Conservation (phyloP, 106 monocot species). For the Dioscorea alata region DNA sequence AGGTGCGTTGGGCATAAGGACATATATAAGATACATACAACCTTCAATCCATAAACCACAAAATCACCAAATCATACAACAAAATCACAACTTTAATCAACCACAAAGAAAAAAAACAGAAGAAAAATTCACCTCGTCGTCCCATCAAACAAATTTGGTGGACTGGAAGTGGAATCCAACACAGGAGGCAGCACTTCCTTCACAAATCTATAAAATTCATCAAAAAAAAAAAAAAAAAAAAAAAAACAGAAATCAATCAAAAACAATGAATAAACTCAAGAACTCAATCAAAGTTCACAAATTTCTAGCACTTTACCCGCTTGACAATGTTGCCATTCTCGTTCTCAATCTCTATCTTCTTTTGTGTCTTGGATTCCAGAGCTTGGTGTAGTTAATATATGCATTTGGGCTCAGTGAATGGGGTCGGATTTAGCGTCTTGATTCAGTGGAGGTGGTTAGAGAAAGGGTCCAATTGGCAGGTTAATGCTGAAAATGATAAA, state of each 20-base stretch:
- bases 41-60: constrained; percentile 7
- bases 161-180: constrained; percentile 20
- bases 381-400: no score
- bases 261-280: not conserved
- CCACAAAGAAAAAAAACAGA: not conserved
- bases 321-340: no score
- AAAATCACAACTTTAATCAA: not conserved
- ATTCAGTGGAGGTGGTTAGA: no score
- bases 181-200: constrained; percentile 16
- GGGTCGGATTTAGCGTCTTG: no score
- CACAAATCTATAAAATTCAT: not conserved
- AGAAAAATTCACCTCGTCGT: constrained; percentile 17
- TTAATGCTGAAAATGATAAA: no score
- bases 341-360: no score
- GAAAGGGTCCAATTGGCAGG: no score
- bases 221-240: not conserved
- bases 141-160: constrained; percentile 28
- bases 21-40: constrained; percentile 33
- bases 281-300: not conserved
- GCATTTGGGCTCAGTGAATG: no score
- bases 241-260: not conserved
- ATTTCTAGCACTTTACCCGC: no score
- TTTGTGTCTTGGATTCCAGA: no score
- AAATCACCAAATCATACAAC: not conserved
- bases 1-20: constrained; percentile 65